A percentile compares a stretch with the other conserved stretches of the same genome.
Evolutionary conservation across 2,329 filamentous ascomycete species (phyloP).

Genomic region (Fusarium burgessii): DNA sequence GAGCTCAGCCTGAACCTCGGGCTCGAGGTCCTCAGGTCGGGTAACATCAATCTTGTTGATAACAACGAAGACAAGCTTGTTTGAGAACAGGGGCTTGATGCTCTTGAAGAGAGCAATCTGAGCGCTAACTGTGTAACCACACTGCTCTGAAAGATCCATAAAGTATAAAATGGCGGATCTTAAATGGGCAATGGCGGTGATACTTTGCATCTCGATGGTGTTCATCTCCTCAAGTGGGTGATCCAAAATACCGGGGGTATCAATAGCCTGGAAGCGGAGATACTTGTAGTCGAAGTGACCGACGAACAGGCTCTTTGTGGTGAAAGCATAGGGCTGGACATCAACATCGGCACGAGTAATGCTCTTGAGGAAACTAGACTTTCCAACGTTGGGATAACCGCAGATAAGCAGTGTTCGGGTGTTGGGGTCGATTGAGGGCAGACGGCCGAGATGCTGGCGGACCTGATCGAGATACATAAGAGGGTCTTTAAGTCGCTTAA

Average conservation of each 20-base stretch:
- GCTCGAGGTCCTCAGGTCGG: constrained; percentile 86
- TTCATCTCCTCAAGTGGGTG: constrained; percentile 99
- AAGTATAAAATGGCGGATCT: constrained; percentile 96
- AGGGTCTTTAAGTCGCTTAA: constrained; percentile 93
- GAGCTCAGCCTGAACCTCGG: constrained; percentile 81
- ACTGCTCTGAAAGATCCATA: constrained; percentile 97
- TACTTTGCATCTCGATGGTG: constrained; percentile 98
- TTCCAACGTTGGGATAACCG: constrained; percentile 97
- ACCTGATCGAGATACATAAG: constrained; percentile 92
- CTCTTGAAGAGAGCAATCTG: constrained; percentile 96
- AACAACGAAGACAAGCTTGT: constrained; percentile 96
- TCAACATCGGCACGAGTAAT: constrained; percentile 96
- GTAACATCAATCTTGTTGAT: constrained; percentile 98
- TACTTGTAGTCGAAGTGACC: constrained; percentile 97
- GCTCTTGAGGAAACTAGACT: constrained; percentile 93
- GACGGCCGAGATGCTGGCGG: constrained; percentile 94
- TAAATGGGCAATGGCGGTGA: constrained; percentile 97
- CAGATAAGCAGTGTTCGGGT: constrained; percentile 96
- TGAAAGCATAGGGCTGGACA: constrained; percentile 98
- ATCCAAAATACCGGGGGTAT: constrained; percentile 98
- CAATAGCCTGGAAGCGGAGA: constrained; percentile 77
- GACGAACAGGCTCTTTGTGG: constrained; percentile 96
- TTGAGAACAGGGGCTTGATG: constrained; percentile 96
- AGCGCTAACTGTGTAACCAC: constrained; percentile 90
- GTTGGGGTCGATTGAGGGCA: constrained; percentile 98